A percentile compares a stretch with the other conserved stretches of the same genome.
Evolutionary conservation across 345 rosid genomes (phyloP).

Genomic region (Salix koriyanagi): DNA sequence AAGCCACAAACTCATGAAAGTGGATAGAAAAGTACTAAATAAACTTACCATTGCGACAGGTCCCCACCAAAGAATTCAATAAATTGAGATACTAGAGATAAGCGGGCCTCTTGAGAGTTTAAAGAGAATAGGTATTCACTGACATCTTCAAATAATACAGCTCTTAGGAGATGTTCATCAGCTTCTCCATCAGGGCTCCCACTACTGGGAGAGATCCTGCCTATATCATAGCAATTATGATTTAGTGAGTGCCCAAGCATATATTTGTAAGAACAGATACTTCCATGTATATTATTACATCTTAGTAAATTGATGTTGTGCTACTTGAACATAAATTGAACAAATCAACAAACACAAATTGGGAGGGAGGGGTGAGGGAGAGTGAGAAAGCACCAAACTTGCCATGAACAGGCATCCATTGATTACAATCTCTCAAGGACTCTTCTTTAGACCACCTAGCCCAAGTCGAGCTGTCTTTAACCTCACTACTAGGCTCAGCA

Average conservation of each 20-base stretch:
- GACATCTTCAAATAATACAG: conserved; percentile 75
- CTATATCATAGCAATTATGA: conserved; percentile 27
- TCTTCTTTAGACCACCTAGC: conserved; percentile 83
- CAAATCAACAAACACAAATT: not conserved
- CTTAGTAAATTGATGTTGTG: no score
- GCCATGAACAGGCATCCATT: conserved; percentile 80
- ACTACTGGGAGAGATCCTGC: conserved; percentile 33
- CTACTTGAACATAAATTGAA: not conserved
- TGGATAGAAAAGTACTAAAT: not conserved
- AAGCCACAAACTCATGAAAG: not conserved
- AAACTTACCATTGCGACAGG: conserved; percentile 52
- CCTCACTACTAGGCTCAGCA: conserved; percentile 55
- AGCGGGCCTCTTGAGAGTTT: conserved; percentile 63
- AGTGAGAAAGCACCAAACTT: conserved; percentile 44
- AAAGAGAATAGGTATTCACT: conserved; percentile 70
- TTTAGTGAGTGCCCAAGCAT: not conserved
- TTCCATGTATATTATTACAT: no score
- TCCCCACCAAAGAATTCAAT: conserved; percentile 83
- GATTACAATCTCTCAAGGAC: conserved; percentile 60
- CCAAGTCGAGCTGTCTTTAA: conserved; percentile 81
- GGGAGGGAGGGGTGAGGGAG: not conserved
- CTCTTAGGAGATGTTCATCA: conserved; percentile 66
- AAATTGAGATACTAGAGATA: conserved; percentile 66
- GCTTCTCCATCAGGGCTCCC: conserved; percentile 44
- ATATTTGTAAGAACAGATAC: no score